Conservation (phyloP, 1,284 basidiomycete species). For the Rhizopogon parksii region DNA sequence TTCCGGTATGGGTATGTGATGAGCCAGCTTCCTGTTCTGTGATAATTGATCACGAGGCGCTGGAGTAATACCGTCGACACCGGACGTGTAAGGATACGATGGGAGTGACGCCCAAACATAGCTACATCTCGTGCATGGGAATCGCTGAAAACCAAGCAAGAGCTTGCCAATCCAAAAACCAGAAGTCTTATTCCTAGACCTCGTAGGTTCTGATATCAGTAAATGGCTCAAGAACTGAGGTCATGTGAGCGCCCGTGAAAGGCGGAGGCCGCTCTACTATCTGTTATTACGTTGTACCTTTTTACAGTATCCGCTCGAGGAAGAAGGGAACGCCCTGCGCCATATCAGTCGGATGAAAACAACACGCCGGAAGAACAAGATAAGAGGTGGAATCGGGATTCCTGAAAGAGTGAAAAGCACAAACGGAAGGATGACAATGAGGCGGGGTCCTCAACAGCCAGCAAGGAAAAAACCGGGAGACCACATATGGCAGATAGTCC, state of each 20-base stretch:
- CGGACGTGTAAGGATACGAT: too few species aligned
- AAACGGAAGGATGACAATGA: not conserved
- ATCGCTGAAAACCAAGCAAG: conserved; percentile 26
- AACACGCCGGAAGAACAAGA: not conserved
- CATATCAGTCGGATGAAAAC: not conserved
- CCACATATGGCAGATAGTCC: not conserved
- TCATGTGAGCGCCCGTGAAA: conserved; percentile 24
- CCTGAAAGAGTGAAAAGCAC: not conserved
- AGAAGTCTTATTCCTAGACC: conserved; percentile 13
- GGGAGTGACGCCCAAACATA: conserved; percentile 3
- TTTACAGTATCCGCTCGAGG: conserved; percentile 9
- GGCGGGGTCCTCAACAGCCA: not conserved
- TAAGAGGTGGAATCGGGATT: not conserved
- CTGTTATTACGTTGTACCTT: not conserved
- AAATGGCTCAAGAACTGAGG: conserved; percentile 31
- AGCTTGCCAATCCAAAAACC: conserved; percentile 31
- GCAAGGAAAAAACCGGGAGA: not conserved
- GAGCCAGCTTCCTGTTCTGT: not conserved
- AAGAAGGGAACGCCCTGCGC: not conserved
- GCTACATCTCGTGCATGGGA: conserved; percentile 31
- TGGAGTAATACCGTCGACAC: too few species aligned
- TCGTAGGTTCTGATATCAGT: not conserved
- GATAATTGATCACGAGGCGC: conserved; percentile 6
- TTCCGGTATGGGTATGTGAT: conserved; percentile 22
- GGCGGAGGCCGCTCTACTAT: not conserved